Evolutionary conservation across 1,284 basidiomycete species (phyloP).

Genomic region (Trichosporon coremiiforme): DNA sequence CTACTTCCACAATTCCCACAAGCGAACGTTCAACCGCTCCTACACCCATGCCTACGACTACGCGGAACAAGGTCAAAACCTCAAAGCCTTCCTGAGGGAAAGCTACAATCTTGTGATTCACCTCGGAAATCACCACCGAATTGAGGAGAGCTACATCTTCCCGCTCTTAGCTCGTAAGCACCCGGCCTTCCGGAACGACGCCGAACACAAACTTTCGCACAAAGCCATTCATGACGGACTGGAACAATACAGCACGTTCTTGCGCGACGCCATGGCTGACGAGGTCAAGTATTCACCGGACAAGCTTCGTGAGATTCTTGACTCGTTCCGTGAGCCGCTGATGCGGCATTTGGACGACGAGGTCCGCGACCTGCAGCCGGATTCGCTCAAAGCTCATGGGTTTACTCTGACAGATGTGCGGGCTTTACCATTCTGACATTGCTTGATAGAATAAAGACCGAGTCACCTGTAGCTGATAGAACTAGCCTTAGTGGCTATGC

Average conservation of each 20-base stretch:
- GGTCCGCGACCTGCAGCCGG: slow-evolving; percentile 65
- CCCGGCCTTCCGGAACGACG: slow-evolving; percentile 61
- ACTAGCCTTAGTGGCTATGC: no score
- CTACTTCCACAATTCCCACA: slow-evolving; percentile 27
- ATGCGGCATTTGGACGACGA: slow-evolving; percentile 70
- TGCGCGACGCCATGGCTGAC: slow-evolving; percentile 60
- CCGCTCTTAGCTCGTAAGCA: slow-evolving; percentile 66
- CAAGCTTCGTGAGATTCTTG: slow-evolving; percentile 65
- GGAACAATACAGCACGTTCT: slow-evolving; percentile 60
- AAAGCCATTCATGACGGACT: slow-evolving; percentile 68
- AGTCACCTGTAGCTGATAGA: no score
- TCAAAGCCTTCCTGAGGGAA: slow-evolving; percentile 21
- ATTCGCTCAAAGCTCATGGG: slow-evolving; percentile 65
- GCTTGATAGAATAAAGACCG: no score
- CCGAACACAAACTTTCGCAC: slow-evolving; percentile 65
- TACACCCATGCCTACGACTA: slow-evolving; percentile 26
- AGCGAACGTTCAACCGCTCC: slow-evolving; percentile 21
- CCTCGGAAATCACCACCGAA: slow-evolving; percentile 68
- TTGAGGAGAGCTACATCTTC: slow-evolving; percentile 64
- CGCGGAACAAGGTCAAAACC: not conserved
- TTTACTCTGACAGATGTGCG: slow-evolving; percentile 67
- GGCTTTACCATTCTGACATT: slow-evolving; percentile 57
- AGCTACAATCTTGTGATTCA: slow-evolving; percentile 46
- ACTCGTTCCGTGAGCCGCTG: slow-evolving; percentile 65
- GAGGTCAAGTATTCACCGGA: slow-evolving; percentile 63